Evolutionary conservation across 2,329 filamentous ascomycete genomes (phyloP).

Genomic region (Colletotrichum scovillei): DNA sequence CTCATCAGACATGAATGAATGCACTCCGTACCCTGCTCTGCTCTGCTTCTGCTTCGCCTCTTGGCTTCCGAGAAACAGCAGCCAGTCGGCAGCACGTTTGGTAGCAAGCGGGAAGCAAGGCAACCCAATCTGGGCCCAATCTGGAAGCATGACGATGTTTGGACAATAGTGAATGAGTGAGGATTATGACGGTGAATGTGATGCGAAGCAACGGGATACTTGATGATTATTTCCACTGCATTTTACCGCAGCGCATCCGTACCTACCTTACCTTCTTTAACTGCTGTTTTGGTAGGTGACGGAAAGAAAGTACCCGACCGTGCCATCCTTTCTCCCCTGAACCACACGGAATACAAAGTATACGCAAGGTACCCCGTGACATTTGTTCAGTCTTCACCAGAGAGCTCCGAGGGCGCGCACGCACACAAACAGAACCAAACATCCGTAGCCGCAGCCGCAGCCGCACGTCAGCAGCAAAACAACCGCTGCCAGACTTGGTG

Average conservation of each 20-base stretch:
- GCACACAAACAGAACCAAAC: not conserved
- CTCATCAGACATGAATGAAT: not conserved
- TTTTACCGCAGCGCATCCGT: not conserved
- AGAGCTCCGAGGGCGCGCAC: conserved; percentile 2
- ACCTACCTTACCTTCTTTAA: no score
- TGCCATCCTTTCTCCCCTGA: no score
- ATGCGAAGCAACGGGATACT: not conserved
- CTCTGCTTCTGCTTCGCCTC: not conserved
- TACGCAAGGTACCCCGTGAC: no score
- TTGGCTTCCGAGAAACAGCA: not conserved
- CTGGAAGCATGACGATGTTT: not conserved
- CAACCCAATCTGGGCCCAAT: not conserved
- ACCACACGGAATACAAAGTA: no score
- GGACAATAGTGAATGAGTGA: no score
- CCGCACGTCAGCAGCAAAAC: not conserved
- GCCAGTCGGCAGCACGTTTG: not conserved
- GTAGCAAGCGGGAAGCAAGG: not conserved
- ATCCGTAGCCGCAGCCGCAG: not conserved
- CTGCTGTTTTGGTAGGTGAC: no score
- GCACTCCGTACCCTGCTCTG: no score
- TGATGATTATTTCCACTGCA: not conserved
- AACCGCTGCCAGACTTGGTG: not conserved
- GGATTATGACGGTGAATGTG: not conserved
- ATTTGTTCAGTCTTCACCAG: not conserved
- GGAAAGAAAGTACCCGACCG: no score